Percentiles rank a stretch among this genome's conserved stretches.
Evolutionary conservation across 2,329 filamentous ascomycete genomes (phyloP).

Genomic region (Daldinia sp.): DNA sequence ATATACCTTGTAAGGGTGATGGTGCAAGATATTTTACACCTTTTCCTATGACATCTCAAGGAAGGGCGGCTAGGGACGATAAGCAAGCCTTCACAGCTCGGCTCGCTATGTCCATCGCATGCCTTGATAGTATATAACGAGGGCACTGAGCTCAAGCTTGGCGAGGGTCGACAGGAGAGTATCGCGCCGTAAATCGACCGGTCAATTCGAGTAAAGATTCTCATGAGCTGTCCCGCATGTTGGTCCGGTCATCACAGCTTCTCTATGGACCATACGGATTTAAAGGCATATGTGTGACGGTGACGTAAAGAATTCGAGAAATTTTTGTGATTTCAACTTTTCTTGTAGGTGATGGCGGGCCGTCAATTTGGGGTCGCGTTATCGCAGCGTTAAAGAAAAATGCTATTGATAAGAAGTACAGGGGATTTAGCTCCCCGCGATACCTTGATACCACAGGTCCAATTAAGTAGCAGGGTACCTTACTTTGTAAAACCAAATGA

Average conservation of each 20-base stretch:
- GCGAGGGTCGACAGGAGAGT: conserved; percentile 60
- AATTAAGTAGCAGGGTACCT: not conserved
- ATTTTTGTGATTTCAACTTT: conserved; percentile 25
- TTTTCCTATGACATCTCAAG: conserved; percentile 19
- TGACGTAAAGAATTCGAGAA: conserved; percentile 18
- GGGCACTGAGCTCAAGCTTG: conserved; percentile 40
- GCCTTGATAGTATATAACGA: conserved; percentile 27
- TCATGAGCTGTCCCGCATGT: conserved; percentile 68
- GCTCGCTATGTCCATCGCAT: conserved; percentile 30
- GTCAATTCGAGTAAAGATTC: conserved; percentile 69
- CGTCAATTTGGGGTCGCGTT: conserved; percentile 18
- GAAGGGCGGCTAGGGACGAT: conserved; percentile 15
- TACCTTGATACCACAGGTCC: not conserved
- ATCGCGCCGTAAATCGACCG: conserved; percentile 70
- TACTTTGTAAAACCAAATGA: no score
- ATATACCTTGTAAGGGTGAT: conserved; percentile 33
- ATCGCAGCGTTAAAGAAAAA: conserved; percentile 28
- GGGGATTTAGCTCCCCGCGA: conserved; percentile 10
- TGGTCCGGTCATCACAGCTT: conserved; percentile 52
- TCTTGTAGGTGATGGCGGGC: conserved; percentile 7
- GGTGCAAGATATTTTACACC: conserved; percentile 7
- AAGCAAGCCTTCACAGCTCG: conserved; percentile 20
- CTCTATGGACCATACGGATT: conserved; percentile 38
- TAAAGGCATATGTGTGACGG: conserved; percentile 19
- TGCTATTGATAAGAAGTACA: conserved; percentile 31